Base-by-base conservation (phyloP, 2,329 filamentous ascomycete genomes). In the Penicillium sp. region DNA sequence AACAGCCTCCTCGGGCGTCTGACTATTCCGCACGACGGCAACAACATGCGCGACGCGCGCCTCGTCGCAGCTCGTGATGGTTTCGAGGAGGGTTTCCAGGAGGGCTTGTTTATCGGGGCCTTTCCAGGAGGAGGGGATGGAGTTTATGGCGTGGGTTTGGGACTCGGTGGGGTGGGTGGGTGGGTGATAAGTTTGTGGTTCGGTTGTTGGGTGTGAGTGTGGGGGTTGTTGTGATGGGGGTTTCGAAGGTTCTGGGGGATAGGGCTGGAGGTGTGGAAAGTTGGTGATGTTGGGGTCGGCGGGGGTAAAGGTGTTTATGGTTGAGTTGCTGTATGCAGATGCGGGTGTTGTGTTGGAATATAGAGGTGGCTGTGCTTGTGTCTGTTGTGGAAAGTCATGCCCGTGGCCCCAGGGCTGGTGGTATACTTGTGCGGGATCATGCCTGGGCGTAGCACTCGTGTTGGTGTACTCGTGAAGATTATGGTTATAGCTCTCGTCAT, bases 1-100 rank as follows among this genome's bases (percentile, higher is more conserved):
- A 17, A 73, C 65, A 15, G 70, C 70, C 3, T 70, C 69, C 48
- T 73, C 70, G 4, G 70, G 70, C 15, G 70, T 68, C 22, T 60
- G 45, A 52, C 70, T 73, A 4, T 51, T 59, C 6, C 70, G 69
- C 15, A 73, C 63, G 34, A 73, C 70, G 5, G 65, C 59, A n/a
- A 73, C 57, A 6, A 73, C 68, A 15, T 67, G 66, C 5, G 63
- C 65, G 5, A 73, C 60, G 22, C 53, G 58, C n/a, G 60, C 31
- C 20, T 72, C 70, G 48, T 72, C 67, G 45, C 70, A 73, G 51
- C 63, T 67, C 39, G 64, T 58, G 14, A 73, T 71, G 4, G 69
- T 72, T 45, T 69, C 58, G 42, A 72, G 63, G 22, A 73, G 56
- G 1, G 65, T 66, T 55, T 72, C 59, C 15, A 73, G 57, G 1